Evolutionary conservation across 768 basidiomycete genomes (phyloP).

Genomic region (Auricularia sp.): DNA sequence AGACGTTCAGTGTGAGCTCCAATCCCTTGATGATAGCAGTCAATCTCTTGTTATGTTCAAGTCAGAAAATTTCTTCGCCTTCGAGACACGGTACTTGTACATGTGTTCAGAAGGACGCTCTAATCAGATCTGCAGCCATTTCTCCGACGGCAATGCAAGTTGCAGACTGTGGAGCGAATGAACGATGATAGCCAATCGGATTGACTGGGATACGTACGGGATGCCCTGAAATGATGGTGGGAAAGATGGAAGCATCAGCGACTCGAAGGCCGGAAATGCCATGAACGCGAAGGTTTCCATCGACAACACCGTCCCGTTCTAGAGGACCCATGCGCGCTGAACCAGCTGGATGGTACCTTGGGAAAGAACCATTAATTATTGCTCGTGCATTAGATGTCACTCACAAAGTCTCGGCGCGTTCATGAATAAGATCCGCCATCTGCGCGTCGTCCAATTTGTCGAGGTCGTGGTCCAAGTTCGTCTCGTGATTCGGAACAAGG

Average conservation of each 20-base stretch:
- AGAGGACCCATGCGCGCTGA: conserved; percentile 29
- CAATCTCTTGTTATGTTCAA: too few relatives aligned
- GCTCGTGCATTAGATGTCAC: neutral
- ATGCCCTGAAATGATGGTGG: conserved; percentile 22
- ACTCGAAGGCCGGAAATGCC: conserved; percentile 34
- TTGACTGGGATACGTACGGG: neutral
- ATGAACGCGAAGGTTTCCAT: conserved; percentile 34
- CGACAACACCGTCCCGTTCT: conserved; percentile 35
- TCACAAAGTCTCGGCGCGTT: neutral
- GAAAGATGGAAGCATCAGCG: conserved; percentile 25
- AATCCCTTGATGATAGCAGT: too few relatives aligned
- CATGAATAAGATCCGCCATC: neutral
- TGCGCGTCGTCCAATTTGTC: neutral
- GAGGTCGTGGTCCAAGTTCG: neutral
- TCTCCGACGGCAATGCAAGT: neutral
- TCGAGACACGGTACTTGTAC: too few relatives aligned
- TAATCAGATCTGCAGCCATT: neutral
- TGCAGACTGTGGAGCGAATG: neutral
- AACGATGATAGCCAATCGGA: neutral
- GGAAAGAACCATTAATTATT: neutral
- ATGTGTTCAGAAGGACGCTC: neutral
- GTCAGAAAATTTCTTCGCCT: too few relatives aligned
- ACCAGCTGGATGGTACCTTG: conserved; percentile 22
- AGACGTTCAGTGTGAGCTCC: too few relatives aligned
- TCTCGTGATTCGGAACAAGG: neutral